Percentiles rank a stretch among this genome's conserved stretches.
Evolutionary conservation across 495 filamentous ascomycete genomes (phyloP).

Genomic region (Penicillium dipodomyicola): DNA sequence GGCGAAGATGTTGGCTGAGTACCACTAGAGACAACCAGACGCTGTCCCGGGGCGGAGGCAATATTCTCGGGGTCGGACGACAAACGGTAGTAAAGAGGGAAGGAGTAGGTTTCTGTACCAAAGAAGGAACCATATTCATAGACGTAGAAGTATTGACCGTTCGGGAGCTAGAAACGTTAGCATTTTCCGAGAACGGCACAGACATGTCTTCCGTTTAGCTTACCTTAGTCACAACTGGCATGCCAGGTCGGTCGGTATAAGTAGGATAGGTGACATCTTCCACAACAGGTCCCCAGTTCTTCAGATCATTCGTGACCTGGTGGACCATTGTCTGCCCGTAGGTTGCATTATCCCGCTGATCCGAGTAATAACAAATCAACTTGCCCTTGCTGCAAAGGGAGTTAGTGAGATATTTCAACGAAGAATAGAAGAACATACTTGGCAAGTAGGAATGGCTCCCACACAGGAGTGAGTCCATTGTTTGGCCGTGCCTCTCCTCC

Average conservation of each 20-base stretch:
- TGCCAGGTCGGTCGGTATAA: conserved; percentile 65
- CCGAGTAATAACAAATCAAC: conserved; percentile 65
- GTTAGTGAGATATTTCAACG: neutral
- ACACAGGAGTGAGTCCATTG: conserved; percentile 64
- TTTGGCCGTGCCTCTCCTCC: conserved; percentile 59
- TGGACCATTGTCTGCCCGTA: conserved; percentile 68
- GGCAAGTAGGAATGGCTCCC: conserved; percentile 66
- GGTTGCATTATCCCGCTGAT: conserved; percentile 58
- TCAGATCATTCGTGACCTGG: conserved; percentile 55
- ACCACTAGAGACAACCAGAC: conserved; percentile 47
- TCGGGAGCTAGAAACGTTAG: conserved; percentile 45
- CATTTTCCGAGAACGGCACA: neutral
- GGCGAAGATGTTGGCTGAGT: conserved; percentile 53
- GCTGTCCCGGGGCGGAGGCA: conserved; percentile 36
- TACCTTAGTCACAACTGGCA: conserved; percentile 56
- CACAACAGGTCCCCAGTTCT: conserved; percentile 56
- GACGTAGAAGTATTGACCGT: conserved; percentile 58
- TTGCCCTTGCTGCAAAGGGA: conserved; percentile 44
- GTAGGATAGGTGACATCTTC: conserved; percentile 53
- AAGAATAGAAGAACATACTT: conserved; percentile 28
- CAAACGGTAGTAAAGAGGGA: conserved; percentile 59
- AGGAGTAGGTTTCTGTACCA: conserved; percentile 38
- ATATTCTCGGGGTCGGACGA: conserved; percentile 54
- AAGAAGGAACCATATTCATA: conserved; percentile 62
- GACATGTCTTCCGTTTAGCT: neutral